Conservation (phyloP, 257 asterid species). For the Striga asiatica region DNA sequence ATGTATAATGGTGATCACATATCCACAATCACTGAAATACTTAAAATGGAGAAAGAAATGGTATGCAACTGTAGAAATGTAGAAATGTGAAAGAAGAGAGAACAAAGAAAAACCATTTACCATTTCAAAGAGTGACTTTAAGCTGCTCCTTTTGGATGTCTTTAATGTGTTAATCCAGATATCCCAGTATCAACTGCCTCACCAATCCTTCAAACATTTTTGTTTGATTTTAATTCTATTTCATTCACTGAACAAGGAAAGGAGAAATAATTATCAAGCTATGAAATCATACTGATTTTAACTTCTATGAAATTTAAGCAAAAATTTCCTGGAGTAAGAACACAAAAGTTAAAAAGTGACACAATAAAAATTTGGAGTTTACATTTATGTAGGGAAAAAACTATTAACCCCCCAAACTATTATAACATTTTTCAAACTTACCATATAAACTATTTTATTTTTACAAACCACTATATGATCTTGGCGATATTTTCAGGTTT, state of each 20-base stretch:
- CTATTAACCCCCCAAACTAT: too few species aligned
- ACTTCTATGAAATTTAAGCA: too few species aligned
- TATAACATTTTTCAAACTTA: too few species aligned
- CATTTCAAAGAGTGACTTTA: slow-evolving; percentile 90
- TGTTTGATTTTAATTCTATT: slow-evolving; percentile 10
- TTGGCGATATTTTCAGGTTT: too few species aligned
- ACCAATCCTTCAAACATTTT: slow-evolving; percentile 91
- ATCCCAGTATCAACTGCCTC: slow-evolving; percentile 76
- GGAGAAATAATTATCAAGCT: not conserved
- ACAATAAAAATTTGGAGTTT: too few species aligned
- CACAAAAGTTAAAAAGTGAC: too few species aligned
- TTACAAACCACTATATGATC: too few species aligned
- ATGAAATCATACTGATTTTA: too few species aligned
- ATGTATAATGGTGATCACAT: not conserved
- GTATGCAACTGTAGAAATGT: not conserved
- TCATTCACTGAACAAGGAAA: slow-evolving; percentile 5
- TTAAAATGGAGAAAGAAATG: not conserved
- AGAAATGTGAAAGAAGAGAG: not conserved
- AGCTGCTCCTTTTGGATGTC: slow-evolving; percentile 93
- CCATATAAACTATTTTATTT: too few species aligned
- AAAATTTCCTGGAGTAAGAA: too few species aligned
- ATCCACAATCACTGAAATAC: not conserved
- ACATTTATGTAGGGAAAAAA: too few species aligned
- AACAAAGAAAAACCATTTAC: slow-evolving; percentile 19
- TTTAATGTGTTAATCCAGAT: slow-evolving; percentile 70